Conservation (phyloP, 1,284 basidiomycete genomes). For the Leccinum griseonigrum region DNA sequence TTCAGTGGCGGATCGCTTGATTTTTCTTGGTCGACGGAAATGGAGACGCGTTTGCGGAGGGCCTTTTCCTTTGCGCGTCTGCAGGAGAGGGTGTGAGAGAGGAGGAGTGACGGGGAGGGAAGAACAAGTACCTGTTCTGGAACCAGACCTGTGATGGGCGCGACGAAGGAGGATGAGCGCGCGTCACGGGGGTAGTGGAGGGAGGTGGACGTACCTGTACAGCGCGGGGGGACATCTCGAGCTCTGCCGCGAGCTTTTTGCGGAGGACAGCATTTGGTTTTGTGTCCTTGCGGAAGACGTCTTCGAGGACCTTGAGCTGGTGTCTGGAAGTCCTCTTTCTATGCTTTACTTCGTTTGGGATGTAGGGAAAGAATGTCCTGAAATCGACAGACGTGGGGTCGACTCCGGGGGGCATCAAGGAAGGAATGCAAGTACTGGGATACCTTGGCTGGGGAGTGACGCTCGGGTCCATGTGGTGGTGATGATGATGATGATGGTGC, state of each 20-base stretch:
- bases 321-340: slow-evolving; percentile 79
- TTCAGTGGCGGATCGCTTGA: slow-evolving; percentile 11
- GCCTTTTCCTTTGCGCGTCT: slow-evolving; percentile 82
- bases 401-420: slow-evolving; percentile 48
- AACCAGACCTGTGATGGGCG: slow-evolving; percentile 71
- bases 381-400: slow-evolving; percentile 52
- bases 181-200: slow-evolving; percentile 13
- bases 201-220: slow-evolving; percentile 70
- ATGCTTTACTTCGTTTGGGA: slow-evolving; percentile 89
- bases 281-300: slow-evolving; percentile 80
- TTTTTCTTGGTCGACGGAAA: slow-evolving; percentile 17
- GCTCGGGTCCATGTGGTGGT: slow-evolving; percentile 22
- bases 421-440: slow-evolving; percentile 42
- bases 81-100: slow-evolving; percentile 9
- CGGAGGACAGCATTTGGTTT: slow-evolving; percentile 85
- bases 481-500: slow-evolving; percentile 12
- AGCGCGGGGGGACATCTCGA: slow-evolving; percentile 89
- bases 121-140: slow-evolving; percentile 70
- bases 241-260: slow-evolving; percentile 74
- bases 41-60: slow-evolving; percentile 22
- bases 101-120: slow-evolving; percentile 1
- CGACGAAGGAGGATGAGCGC: slow-evolving; percentile 19
- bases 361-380: slow-evolving; percentile 73
- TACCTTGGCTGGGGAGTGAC: slow-evolving; percentile 27
- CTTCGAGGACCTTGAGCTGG: slow-evolving; percentile 85